These are phyloP conservation scores for Mycena crocata DNA, from an alignment of 768 basidiomycete species.

Conservation along the genomic window DNA sequence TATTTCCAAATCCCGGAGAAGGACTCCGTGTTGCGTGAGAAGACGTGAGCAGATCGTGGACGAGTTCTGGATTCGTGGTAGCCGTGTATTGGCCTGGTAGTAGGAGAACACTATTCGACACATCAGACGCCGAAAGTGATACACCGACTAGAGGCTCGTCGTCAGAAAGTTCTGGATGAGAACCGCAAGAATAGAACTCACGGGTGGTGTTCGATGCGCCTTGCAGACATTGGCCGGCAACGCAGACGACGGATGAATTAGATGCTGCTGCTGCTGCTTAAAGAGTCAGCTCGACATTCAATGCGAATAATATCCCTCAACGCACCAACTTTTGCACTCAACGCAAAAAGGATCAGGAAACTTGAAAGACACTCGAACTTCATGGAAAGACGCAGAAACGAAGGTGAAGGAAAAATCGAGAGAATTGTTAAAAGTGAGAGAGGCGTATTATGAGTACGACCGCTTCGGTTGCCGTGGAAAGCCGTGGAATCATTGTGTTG, in stretches of 20 bases:
- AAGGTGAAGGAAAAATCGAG: constrained; percentile 29
- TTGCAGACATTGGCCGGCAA: constrained; percentile 91
- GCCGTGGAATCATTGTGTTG: no score
- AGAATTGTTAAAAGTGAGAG: no score
- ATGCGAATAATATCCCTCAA: not conserved
- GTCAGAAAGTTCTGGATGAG: constrained; percentile 19
- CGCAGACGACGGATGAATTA: constrained; percentile 71
- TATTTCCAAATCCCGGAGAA: constrained; percentile 73
- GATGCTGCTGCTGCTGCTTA: constrained; percentile 10
- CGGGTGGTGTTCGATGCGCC: constrained; percentile 81
- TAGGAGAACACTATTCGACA: constrained; percentile 66
- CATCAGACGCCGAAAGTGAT: constrained; percentile 67
- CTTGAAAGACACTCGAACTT: constrained; percentile 48
- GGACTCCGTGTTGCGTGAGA: constrained; percentile 68
- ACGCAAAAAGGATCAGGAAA: constrained; percentile 46
- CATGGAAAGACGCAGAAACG: constrained; percentile 40
- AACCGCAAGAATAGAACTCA: constrained; percentile 37
- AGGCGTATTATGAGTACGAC: constrained; percentile 3
- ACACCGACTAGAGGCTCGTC: constrained; percentile 70
- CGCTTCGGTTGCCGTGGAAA: not conserved
- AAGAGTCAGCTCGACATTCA: not conserved
- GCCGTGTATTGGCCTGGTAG: constrained; percentile 84
- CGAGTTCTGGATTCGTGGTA: constrained; percentile 76
- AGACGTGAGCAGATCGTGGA: constrained; percentile 75
- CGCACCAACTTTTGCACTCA: constrained; percentile 53